Evolutionary conservation across 345 rosid species (phyloP).

Genomic region (Aegle marmelos): DNA sequence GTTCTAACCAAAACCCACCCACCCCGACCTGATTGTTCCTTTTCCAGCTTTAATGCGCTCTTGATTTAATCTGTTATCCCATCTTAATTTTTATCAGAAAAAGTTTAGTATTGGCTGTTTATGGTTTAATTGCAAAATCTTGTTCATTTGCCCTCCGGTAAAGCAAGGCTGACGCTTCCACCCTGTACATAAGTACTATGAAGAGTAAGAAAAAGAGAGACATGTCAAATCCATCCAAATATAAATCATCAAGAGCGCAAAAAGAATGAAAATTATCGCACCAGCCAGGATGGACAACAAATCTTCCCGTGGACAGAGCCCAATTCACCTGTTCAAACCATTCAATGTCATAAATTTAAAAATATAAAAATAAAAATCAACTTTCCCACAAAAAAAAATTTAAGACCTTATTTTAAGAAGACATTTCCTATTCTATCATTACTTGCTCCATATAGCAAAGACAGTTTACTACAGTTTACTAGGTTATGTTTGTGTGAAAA

Average conservation of each 20-base stretch:
- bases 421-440: neutral
- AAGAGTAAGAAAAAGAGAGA: neutral
- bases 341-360: conserved; percentile 4
- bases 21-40: conserved; percentile 16
- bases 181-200: conserved; percentile 50
- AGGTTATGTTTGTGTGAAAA: neutral
- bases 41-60: conserved; percentile 14
- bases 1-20: conserved; percentile 12
- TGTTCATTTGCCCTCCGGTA: conserved; percentile 92
- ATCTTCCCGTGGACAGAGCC: conserved; percentile 74
- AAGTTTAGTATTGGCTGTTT: conserved; percentile 23
- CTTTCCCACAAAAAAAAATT: neutral
- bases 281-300: conserved; percentile 97
- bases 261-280: conserved; percentile 30
- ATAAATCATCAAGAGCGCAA: neutral
- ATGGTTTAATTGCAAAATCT: conserved; percentile 76
- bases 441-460: neutral
- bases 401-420: neutral
- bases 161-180: conserved; percentile 97
- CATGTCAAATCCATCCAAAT: neutral
- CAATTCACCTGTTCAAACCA: conserved; percentile 82
- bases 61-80: conserved; percentile 23
- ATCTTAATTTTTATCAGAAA: conserved; percentile 30
- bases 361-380: neutral
- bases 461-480: neutral